These are phyloP conservation scores for Hypoxylon sp. DNA, from an alignment of 2,329 filamentous ascomycete genomes.

Conservation along the genomic window DNA sequence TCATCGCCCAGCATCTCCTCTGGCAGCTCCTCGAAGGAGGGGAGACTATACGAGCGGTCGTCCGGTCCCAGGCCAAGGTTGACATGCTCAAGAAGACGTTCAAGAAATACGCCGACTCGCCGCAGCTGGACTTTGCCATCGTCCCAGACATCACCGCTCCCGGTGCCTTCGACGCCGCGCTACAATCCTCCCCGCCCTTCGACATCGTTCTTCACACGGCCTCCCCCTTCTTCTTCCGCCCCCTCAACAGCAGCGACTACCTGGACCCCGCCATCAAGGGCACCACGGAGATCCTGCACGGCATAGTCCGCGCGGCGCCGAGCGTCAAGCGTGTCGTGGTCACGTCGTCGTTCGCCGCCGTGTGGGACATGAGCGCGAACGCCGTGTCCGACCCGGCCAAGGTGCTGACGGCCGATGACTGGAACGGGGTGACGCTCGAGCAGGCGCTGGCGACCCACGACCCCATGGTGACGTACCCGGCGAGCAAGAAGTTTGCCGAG, in stretches of 20 bases:
- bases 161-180: slow-evolving; percentile 49
- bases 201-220: slow-evolving; percentile 44
- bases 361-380: slow-evolving; percentile 38
- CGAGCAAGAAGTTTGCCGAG: slow-evolving; percentile 51
- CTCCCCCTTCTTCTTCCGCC: slow-evolving; percentile 46
- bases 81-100: slow-evolving; percentile 39
- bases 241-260: slow-evolving; percentile 38
- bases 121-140: slow-evolving; percentile 49
- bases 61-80: slow-evolving; percentile 41
- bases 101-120: slow-evolving; percentile 35
- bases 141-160: slow-evolving; percentile 72
- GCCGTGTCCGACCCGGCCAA: slow-evolving; percentile 23
- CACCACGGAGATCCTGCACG: slow-evolving; percentile 44
- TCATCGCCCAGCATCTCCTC: slow-evolving; percentile 31
- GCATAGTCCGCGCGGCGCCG: slow-evolving; percentile 40
- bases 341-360: slow-evolving; percentile 51
- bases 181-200: slow-evolving; percentile 34
- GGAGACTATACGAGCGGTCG: slow-evolving; percentile 41
- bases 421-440: slow-evolving; percentile 39
- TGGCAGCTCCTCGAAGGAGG: slow-evolving; percentile 33
- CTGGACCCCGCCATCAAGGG: slow-evolving; percentile 49
- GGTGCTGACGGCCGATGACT: slow-evolving; percentile 33
- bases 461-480: slow-evolving; percentile 41
- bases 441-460: slow-evolving; percentile 20
- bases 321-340: slow-evolving; percentile 52